Evolutionary conservation across 192 early-diverging fungal genomes (phyloP).

Genomic region (Rhizophagus clarus): DNA sequence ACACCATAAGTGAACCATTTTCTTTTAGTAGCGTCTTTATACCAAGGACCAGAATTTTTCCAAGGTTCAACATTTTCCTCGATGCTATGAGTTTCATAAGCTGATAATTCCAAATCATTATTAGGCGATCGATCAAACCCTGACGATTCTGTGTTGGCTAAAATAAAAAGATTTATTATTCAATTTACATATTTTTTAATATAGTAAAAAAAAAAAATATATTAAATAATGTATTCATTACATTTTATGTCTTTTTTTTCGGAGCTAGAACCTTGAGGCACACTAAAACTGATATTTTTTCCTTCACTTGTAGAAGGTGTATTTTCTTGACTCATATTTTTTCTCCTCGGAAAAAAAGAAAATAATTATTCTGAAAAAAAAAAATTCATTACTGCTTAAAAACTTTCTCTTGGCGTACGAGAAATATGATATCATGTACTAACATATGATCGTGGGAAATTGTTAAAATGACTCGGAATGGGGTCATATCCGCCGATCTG

Average conservation of each 20-base stretch:
- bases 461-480: too few relatives aligned
- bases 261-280: not conserved
- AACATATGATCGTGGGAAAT: too few relatives aligned
- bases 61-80: slow-evolving; percentile 2
- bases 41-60: not conserved
- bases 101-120: slow-evolving; percentile 1
- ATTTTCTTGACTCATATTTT: not conserved
- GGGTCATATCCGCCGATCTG: too few relatives aligned
- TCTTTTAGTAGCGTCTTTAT: not conserved
- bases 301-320: not conserved
- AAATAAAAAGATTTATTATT: too few relatives aligned
- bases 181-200: too few relatives aligned
- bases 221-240: not conserved
- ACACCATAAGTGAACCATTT: not conserved
- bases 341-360: too few relatives aligned
- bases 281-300: not conserved
- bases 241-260: not conserved
- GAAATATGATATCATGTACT: too few relatives aligned
- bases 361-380: not conserved
- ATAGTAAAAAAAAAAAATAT: too few relatives aligned
- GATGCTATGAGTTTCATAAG: not conserved
- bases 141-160: not conserved
- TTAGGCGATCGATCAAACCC: not conserved
- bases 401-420: too few relatives aligned
- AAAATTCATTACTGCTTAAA: too few relatives aligned